Conservation (phyloP, 352 stramenopile species). For the Globisporangium cylindrosporum region DNA sequence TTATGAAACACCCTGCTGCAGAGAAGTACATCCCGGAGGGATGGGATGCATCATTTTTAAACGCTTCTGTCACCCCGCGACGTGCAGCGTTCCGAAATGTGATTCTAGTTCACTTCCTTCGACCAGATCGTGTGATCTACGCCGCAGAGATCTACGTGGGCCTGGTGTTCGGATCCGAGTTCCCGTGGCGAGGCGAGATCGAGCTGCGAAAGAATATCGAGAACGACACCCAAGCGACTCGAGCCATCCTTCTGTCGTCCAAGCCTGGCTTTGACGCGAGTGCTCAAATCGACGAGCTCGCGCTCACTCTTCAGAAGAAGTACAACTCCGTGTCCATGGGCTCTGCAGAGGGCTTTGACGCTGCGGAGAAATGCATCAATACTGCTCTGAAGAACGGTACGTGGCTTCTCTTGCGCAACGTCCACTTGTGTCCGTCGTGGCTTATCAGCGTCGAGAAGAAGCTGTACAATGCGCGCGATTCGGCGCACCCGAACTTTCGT, state of each 20-base stretch:
- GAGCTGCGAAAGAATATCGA: constrained; percentile 93
- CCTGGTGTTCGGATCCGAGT: constrained; percentile 86
- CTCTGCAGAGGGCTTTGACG: constrained; percentile 94
- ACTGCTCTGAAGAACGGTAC: constrained; percentile 94
- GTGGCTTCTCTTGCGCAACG: constrained; percentile 99
- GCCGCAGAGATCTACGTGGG: constrained; percentile 76
- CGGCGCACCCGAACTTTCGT: constrained; percentile 71
- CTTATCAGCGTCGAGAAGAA: constrained; percentile 97
- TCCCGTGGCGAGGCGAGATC: constrained; percentile 95
- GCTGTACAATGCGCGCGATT: constrained; percentile 86
- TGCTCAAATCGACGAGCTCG: constrained; percentile 95
- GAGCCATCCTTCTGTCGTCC: constrained; percentile 96
- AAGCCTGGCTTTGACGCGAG: constrained; percentile 98
- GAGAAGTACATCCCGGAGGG: constrained; percentile 67
- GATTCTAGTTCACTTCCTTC: constrained; percentile 82
- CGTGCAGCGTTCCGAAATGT: constrained; percentile 78
- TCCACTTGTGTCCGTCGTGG: constrained; percentile 98
- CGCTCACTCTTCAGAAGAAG: constrained; percentile 87
- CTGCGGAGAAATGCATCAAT: constrained; percentile 93
- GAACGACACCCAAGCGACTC: constrained; percentile 86
- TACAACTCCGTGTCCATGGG: constrained; percentile 98
- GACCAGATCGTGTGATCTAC: constrained; percentile 86
- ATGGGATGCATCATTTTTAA: constrained; percentile 52
- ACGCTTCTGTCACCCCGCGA: constrained; percentile 35
- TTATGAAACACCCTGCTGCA: constrained; percentile 72